Evolutionary conservation across 2,329 filamentous ascomycete species (phyloP).

Genomic region (Fusarium temperatum): DNA sequence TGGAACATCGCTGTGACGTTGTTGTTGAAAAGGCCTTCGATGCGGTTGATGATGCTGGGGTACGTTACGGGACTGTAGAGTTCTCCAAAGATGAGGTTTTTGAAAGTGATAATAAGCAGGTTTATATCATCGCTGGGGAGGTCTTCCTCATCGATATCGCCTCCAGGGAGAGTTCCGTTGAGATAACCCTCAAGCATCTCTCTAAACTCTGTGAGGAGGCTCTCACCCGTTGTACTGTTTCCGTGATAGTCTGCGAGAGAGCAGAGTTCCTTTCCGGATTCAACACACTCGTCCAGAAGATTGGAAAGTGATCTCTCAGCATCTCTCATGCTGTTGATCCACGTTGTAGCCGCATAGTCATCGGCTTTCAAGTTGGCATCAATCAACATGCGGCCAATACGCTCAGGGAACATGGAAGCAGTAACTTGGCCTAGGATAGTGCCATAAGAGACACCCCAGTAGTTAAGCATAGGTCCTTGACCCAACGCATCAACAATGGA

Average conservation of each 20-base stretch:
- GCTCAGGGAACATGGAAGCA: constrained; percentile 37
- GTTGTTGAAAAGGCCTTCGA: background rate
- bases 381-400: constrained; percentile 30
- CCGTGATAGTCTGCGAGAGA: background rate
- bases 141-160: background rate
- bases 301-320: background rate
- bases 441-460: constrained; percentile 45
- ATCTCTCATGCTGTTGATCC: background rate
- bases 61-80: background rate
- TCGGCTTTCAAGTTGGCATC: constrained; percentile 24
- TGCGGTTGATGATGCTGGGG: background rate
- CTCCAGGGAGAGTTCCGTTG: background rate
- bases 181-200: background rate
- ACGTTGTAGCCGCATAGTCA: background rate
- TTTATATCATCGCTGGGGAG: background rate
- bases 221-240: background rate
- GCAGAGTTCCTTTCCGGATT: background rate
- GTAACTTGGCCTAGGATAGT: constrained; percentile 29
- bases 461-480: constrained; percentile 47
- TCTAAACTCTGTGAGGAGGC: background rate
- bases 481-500: constrained; percentile 44
- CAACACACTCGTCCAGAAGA: background rate
- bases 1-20: background rate
- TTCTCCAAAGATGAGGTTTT: background rate
- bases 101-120: background rate